phyloP scores from a whole-genome alignment of 148 eudicot genomes.

The Persicaria maculosa region DNA sequence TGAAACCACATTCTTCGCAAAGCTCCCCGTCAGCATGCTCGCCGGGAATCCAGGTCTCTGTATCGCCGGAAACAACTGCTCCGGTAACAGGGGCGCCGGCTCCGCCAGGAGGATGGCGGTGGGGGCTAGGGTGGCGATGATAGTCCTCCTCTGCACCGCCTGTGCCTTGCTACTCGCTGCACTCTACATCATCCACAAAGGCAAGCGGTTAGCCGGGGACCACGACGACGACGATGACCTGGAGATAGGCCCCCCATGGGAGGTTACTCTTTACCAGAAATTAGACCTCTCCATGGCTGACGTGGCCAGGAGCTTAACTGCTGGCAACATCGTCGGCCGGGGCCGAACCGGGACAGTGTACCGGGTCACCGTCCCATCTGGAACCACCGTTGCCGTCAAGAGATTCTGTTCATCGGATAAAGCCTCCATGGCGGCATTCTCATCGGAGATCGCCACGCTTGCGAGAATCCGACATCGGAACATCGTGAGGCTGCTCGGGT shows the following conservation, averaged over 20 bases:
- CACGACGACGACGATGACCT: slow-evolving; percentile 36
- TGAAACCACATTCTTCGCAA: slow-evolving; percentile 53
- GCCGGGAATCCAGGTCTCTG: slow-evolving; percentile 55
- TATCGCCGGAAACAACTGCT: slow-evolving; percentile 30
- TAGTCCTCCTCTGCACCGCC: slow-evolving; percentile 56
- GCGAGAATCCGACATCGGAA: slow-evolving; percentile 76
- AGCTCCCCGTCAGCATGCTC: slow-evolving; percentile 52
- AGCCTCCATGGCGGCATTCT: slow-evolving; percentile 44
- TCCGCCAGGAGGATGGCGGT: slow-evolving; percentile 18
- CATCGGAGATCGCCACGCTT: slow-evolving; percentile 76
- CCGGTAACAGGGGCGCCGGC: slow-evolving; percentile 12
- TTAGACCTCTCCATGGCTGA: slow-evolving; percentile 71
- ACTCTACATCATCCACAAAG: slow-evolving; percentile 47
- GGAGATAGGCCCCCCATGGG: slow-evolving; percentile 87
- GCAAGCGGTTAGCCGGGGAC: slow-evolving; percentile 12
- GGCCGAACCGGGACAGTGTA: slow-evolving; percentile 72
- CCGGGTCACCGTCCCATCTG: slow-evolving; percentile 30
- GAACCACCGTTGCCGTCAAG: slow-evolving; percentile 50
- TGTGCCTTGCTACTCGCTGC: slow-evolving; percentile 48
- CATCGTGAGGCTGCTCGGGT: slow-evolving; percentile 65
- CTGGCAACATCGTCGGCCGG: slow-evolving; percentile 51
- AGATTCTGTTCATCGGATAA: slow-evolving; percentile 55
- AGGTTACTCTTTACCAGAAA: slow-evolving; percentile 74
- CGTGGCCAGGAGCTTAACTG: slow-evolving; percentile 47
- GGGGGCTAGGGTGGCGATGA: slow-evolving; percentile 59